Conservation (phyloP, 305 asterid species). For the Fraxinus platypoda region DNA sequence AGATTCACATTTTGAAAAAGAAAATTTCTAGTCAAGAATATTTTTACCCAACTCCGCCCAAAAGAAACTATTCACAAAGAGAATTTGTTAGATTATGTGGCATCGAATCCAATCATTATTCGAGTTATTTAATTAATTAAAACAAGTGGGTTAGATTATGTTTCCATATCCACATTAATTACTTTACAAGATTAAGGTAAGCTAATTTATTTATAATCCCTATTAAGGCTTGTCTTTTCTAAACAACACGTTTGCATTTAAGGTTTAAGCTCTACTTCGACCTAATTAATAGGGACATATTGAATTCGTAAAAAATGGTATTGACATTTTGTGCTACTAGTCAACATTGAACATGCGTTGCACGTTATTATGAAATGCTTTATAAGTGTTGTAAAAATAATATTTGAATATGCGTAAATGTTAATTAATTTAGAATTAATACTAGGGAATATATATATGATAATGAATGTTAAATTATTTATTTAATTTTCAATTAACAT, state of each 20-base stretch:
- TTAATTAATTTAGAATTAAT: too few relatives aligned
- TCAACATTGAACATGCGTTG: too few relatives aligned
- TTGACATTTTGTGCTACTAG: too few relatives aligned
- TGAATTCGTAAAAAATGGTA: background rate
- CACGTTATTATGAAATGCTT: too few relatives aligned
- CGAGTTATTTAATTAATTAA: background rate
- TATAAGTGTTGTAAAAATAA: too few relatives aligned
- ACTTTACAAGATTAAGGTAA: background rate
- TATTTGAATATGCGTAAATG: too few relatives aligned
- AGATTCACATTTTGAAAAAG: background rate
- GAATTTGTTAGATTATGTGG: background rate
- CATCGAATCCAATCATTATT: background rate
- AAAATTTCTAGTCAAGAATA: background rate
- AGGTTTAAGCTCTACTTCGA: background rate
- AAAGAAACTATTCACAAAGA: background rate
- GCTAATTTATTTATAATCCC: background rate
- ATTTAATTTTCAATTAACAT: too few relatives aligned
- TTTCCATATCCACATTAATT: background rate
- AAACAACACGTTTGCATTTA: background rate
- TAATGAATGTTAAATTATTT: too few relatives aligned
- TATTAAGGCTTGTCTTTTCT: background rate
- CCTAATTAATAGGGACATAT: background rate
- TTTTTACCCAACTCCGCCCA: background rate
- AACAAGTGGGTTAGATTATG: constrained; percentile 2
- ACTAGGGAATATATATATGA: too few relatives aligned